phyloP scores from a whole-genome alignment of 495 filamentous ascomycete species.

The Trichoderma virens region DNA sequence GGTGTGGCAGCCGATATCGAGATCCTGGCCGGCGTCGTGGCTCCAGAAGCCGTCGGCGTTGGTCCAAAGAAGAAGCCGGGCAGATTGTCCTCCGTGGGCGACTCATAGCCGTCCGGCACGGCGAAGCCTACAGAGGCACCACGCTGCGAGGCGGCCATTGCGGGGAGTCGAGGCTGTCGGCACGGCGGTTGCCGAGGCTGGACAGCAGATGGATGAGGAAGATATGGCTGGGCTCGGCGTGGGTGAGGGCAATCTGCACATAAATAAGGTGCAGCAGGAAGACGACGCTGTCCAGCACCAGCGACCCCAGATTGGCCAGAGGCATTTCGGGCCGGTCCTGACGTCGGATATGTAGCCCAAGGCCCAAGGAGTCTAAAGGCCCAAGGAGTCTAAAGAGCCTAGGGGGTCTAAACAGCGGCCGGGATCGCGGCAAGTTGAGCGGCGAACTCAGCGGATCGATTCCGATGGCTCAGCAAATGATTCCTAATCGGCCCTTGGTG shows the following conservation, averaged over 20 bases:
- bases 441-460: neutral
- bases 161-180: neutral
- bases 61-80: constrained; percentile 13
- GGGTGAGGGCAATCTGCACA: constrained; percentile 27
- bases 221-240: constrained; percentile 25
- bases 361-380: neutral
- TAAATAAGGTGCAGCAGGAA: constrained; percentile 34
- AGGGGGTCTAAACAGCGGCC: no score
- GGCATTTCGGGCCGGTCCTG: constrained; percentile 25
- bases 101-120: constrained; percentile 19
- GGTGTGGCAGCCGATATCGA: constrained; percentile 12
- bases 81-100: constrained; percentile 18
- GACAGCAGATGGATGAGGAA: constrained; percentile 23
- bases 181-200: constrained; percentile 22
- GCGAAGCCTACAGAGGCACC: constrained; percentile 12
- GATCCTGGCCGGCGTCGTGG: constrained; percentile 13
- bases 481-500: no score
- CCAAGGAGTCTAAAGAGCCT: neutral
- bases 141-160: constrained; percentile 15
- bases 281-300: constrained; percentile 29
- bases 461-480: neutral
- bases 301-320: constrained; percentile 29
- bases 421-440: no score
- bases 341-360: no score
- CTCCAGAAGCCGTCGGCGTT: neutral